Base-by-base conservation (phyloP, 2,329 filamentous ascomycete genomes). In the Hypoxylon sp. region DNA sequence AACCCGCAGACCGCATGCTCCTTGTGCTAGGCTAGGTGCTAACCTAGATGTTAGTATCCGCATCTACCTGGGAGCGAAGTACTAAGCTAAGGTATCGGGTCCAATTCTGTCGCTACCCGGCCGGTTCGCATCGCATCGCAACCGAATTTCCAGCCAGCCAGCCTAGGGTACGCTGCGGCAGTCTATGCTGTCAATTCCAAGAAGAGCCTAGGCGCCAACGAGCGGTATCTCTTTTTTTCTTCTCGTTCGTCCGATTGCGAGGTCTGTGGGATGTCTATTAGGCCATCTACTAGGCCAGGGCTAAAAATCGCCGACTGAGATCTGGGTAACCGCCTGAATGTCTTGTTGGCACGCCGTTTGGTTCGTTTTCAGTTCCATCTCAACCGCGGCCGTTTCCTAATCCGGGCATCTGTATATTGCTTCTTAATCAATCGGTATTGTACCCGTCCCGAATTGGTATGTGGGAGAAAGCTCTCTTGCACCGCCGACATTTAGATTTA, bases 291-390 rank as follows among this genome's bases (percentile, higher is more conserved):
- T 13, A 20, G 37, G 37, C 17, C 37, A 64, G 60, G 63, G 59
- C 57, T 63, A 59, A 65, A 67, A 47, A 46, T 66, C 62, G 57
- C 65, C 65, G 62, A 68, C 57, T 57, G 59, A 68, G 65, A 68
- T 68, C 65, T 62, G 41, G 56, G 28, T 51, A 46, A 53, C 51
- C 44, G 52, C 22, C 41, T 56, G 53, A 51, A 52, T 61, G 44
- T 37, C 62, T 50, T 48, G 43, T 52, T 43, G 61, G 48, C 46
- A 32, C 30, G 37, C 56, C 43, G 59, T 26, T 51, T 56, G 59
- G 57, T 49, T 66, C 59, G 44, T 34, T 30, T 49, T 34, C 44
- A 51, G 41, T 41, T 52, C 55, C 37, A 53, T 64, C 59, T 46
- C 51, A 39, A 39, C 41, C n/a, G 39, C 37, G 17, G 26, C 4